Conservation (phyloP, 768 basidiomycete species). For the Suillus subaureus region DNA sequence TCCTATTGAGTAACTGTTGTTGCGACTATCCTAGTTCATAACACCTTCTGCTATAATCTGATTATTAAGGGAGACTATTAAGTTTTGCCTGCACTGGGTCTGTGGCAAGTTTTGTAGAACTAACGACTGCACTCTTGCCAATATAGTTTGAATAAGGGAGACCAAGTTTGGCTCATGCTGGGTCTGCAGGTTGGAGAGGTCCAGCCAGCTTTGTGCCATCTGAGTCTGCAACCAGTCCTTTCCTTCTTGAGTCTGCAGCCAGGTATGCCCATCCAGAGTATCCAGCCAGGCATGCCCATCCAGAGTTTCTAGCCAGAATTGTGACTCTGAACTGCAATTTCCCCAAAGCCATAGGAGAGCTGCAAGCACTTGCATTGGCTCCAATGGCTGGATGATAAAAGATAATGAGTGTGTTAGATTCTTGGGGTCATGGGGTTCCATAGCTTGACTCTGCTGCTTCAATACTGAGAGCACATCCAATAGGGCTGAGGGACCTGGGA, state of each 20-base stretch:
- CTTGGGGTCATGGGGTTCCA: not conserved
- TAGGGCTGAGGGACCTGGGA: not conserved
- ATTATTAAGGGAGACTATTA: too few relatives aligned
- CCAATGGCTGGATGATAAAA: not conserved
- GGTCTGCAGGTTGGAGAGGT: too few relatives aligned
- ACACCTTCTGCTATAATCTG: too few relatives aligned
- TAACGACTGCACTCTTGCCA: too few relatives aligned
- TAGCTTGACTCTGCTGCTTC: not conserved
- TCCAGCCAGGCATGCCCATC: not conserved
- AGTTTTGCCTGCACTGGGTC: too few relatives aligned
- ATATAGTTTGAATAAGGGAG: too few relatives aligned
- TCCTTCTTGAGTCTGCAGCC: not conserved
- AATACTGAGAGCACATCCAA: not conserved
- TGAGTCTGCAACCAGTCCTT: not conserved
- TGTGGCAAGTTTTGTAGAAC: too few relatives aligned
- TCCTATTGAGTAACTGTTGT: too few relatives aligned
- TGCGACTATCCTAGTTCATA: too few relatives aligned
- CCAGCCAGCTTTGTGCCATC: not conserved
- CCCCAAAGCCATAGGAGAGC: not conserved
- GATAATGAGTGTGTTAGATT: not conserved
- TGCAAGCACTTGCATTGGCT: not conserved
- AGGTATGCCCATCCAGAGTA: not conserved
- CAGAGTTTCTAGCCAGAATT: not conserved
- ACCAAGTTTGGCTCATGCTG: too few relatives aligned
- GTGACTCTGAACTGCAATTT: not conserved